phyloP scores from a whole-genome alignment of 345 rosid species.

The Eucalyptus tenuipes region DNA sequence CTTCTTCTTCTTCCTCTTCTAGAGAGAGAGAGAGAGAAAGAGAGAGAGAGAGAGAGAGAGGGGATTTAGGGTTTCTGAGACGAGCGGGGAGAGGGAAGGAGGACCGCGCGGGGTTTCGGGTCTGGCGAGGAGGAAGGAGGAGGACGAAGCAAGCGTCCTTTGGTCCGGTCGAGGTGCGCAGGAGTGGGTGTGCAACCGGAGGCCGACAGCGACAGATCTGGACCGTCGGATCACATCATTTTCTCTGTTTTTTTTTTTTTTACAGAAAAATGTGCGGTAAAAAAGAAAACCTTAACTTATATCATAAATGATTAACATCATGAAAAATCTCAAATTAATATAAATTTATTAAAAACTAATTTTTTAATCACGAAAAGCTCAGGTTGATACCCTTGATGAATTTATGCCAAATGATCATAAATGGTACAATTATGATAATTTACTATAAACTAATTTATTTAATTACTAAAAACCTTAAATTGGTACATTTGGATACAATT shows the following conservation, averaged over 20 bases:
- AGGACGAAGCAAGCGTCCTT: neutral
- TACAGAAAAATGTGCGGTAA: no score
- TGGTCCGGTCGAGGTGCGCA: neutral
- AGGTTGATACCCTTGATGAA: rapidly evolving
- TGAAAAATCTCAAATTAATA: rapidly evolving
- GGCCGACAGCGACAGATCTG: neutral
- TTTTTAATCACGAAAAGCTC: rapidly evolving
- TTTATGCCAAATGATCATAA: no score
- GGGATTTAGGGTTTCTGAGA: neutral
- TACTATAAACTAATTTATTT: rapidly evolving
- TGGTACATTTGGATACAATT: rapidly evolving
- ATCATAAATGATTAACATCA: rapidly evolving
- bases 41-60: neutral
- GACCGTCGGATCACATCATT: neutral
- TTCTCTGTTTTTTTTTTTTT: neutral
- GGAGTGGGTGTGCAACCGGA: no score
- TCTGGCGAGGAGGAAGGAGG: neutral
- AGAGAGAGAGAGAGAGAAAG: neutral
- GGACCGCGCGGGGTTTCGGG: neutral
- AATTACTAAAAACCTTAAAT: rapidly evolving
- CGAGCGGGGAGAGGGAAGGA: neutral
- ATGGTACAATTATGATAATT: rapidly evolving
- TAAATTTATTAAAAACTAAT: no score
- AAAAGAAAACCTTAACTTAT: no score
- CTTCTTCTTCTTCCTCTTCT: neutral